Base-by-base conservation (phyloP, 2,329 filamentous ascomycete species). In the Thelonectria rubi region DNA sequence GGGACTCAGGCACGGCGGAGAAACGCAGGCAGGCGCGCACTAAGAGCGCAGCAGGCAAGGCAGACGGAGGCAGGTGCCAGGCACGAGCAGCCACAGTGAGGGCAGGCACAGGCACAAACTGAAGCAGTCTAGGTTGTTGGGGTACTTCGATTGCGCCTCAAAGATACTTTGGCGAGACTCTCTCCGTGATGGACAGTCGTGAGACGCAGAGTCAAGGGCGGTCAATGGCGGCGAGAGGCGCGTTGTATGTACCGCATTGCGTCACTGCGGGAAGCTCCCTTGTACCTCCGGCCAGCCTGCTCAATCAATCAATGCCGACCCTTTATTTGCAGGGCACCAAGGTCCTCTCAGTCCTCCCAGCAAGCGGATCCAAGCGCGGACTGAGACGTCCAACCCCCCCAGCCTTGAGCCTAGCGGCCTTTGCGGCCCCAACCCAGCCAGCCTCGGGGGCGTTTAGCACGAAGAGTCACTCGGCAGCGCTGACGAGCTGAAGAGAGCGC, bases 41-140 rank as follows among this genome's bases (percentile, higher is more conserved):
- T 58, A 58, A 51, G 49, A 50, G 55, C 56, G 49, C 50, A 47
- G n/a, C 26, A 47, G 47, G 55, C 24, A 60, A 60, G 57, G 50
- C 57, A 60, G 45, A 58, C 26, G 26, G 60, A 39, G 61, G 34
- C 39, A 20, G 48, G 34, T 39, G 26, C 26, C 4, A 47, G 60
- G 53, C 26, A 65, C 26, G 10, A 30, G 8, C 26, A 2, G 26
- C 26, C 26, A 30, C 26, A 30, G 26, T n/a, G n/a, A n/a, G 26
- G 2, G 10, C 55, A 59, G 60, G 43, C 51, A 51, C 46, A 46
- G 20, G 47, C 47, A 50, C n/a, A 37, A 37, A 45, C 57, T 55
- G 60, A 58, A 53, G 58, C 65, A 63, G 60, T 46, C 48, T 42
- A 58, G 47, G 52, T 24, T 46, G 52, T 24, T 46, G 32, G 57